Base-by-base conservation (phyloP, 1,284 basidiomycete species). In the Wallemia ichthyophaga region DNA sequence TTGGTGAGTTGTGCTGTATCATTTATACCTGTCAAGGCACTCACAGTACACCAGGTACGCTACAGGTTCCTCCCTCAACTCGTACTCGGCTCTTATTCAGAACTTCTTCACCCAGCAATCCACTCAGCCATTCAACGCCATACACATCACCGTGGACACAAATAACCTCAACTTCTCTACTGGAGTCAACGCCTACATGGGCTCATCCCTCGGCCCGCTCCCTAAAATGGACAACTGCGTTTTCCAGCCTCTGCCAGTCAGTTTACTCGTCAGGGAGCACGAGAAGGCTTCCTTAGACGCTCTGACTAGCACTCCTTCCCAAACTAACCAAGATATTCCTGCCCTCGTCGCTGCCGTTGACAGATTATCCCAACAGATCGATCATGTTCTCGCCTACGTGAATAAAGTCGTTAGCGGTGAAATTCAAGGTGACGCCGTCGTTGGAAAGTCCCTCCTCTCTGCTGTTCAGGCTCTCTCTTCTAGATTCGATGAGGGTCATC, bases 31-130 rank as follows among this genome's bases (percentile, higher is more conserved):
- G 25, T 58, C n/a, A 53, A 57, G 27, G 32, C 2, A 26, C 55
- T 28, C 56, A 21, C 28, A 53, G 26, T 57, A 9, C 60, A 25
- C 13, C 65, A 87, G 85, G 84, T 89, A 89, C 72, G 86, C 86
- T 21, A 89, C 86, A 23, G 82, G 83, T 63, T 83, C 83, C 1
- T 80, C 83, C 63, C 77, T 98, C 61, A 92, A 94, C 74, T 86
- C 85, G 17, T 92, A 92, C 74, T 92, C 89, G 55, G 89, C 94
- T 23, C 77, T 99, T 63, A 94, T 99, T 67, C 94, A 98, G 76
- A 91, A 95, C 72, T 95, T 95, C 72, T 98, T 94, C 72, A 80
- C 85, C 37, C 80, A 84, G 75, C 88, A 98, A 72, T 17, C 11
- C 9, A 89, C 86, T 1, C 74, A 79, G 0, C 84, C 87, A 2